Base-by-base conservation (phyloP, 106 monocot genomes). In the Dendrobium catenatum region DNA sequence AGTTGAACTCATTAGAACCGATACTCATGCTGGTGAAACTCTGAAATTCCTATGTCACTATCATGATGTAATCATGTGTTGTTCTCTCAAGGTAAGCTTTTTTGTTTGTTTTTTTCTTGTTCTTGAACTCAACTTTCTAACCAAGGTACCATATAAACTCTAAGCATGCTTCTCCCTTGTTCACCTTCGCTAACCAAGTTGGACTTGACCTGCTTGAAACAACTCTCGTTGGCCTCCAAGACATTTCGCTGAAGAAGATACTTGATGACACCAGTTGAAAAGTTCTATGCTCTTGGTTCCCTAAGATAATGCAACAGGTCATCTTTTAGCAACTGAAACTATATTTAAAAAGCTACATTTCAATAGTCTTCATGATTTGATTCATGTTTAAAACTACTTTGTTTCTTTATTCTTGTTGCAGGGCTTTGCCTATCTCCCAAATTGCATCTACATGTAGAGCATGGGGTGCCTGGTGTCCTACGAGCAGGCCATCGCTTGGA, bases 131-230 rank as follows among this genome's bases (percentile, higher is more conserved):
- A n/a, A 19, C 64, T 64, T 64, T n/a, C 64, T 20, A 64, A 20
- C 1, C 4, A 1, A 5, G 64, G 17, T 19, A n/a, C 20, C 64
- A 26, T 64, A 31, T 37, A 6, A 29, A 8, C 10, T 13, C 7
- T 8, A 11, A 9, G 77, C 85, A 90, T 88, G 76, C 88, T 73
- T 79, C 84, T 9, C 90, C 90, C 0, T 79, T 90, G 26, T 88
- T 93, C 81, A 88, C 85, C 41, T 93, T 93, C 43, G 82, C 93
- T 0, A 93, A 93, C 78, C 90, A 90, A 83, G 88, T 90, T 0
- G 93, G 90, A 3, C 87, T 97, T 0, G 94, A 97, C 81, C 92
- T 97, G 94, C 85, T 97, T 11, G 94, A 97, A 77, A 93, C 93
- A 1, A 88, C 93, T 0, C 85, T 93, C 0, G 68, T 93, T 9